phyloP scores from a whole-genome alignment of 441 rosid genomes.

The Metrosideros polymorpha region DNA sequence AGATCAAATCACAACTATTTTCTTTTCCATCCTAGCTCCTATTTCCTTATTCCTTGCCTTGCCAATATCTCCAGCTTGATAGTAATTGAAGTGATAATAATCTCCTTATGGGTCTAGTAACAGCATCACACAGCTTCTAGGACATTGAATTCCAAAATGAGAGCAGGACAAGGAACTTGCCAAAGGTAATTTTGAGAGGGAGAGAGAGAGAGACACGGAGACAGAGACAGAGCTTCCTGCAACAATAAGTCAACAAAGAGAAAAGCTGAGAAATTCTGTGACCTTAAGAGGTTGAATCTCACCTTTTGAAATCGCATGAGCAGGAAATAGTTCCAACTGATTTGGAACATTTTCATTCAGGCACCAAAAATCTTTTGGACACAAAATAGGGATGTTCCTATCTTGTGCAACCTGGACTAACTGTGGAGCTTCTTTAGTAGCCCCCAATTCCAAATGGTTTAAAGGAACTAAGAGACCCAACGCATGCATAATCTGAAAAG shows the following conservation, averaged over 20 bases:
- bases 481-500: conserved; percentile 60
- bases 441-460: conserved; percentile 33
- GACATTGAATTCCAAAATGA: not conserved
- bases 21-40: not conserved
- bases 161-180: not conserved
- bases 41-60: not conserved
- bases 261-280: not conserved
- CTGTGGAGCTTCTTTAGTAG: conserved; percentile 34
- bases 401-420: conserved; percentile 34
- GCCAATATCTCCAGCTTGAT: not conserved
- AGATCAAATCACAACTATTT: not conserved
- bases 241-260: not conserved
- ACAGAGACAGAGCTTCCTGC: not conserved
- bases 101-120: not conserved
- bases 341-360: conserved; percentile 14
- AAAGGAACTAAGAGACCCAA: conserved; percentile 37
- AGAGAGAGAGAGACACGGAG: not conserved
- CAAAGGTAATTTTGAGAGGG: not conserved
- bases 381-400: conserved; percentile 29
- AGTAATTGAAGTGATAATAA: not conserved
- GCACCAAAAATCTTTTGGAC: conserved; percentile 63
- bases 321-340: conserved; percentile 34
- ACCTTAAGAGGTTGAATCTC: conserved; percentile 13
- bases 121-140: not conserved
- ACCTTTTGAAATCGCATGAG: conserved; percentile 37